A percentile compares a stretch with the other conserved stretches of the same genome.
These are phyloP conservation scores for Allomyces arbusculus DNA, from an alignment of 192 early-diverging fungal genomes.

Conservation along the genomic window DNA sequence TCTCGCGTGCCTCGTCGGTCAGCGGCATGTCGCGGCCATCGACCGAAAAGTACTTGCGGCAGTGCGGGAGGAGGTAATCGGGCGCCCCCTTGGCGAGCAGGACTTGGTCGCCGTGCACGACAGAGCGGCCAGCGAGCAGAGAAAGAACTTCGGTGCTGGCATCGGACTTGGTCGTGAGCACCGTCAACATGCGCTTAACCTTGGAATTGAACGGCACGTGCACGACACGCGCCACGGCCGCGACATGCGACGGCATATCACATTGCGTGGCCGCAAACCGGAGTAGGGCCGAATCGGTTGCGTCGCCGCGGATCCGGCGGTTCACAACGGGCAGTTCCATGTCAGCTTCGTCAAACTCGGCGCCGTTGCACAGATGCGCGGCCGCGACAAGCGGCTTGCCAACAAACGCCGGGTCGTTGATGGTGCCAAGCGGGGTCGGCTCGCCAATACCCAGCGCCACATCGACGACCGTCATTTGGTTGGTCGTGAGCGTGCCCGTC, in stretches of 20 bases:
- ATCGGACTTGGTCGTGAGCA: constrained; percentile 11
- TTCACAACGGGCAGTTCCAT: constrained; percentile 25
- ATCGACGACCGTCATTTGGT: constrained; percentile 43
- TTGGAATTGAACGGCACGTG: constrained; percentile 54
- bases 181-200: constrained; percentile 46
- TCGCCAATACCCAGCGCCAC: constrained; percentile 19
- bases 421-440: constrained; percentile 3
- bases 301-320: constrained; percentile 51
- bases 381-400: constrained; percentile 5
- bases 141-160: constrained; percentile 5
- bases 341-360: constrained; percentile 34
- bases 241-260: constrained; percentile 4
- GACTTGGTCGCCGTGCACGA: constrained; percentile 13
- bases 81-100: constrained; percentile 62
- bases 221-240: constrained; percentile 13
- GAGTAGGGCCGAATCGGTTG: constrained; percentile 67
- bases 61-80: constrained; percentile 39
- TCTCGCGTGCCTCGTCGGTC: constrained; percentile 9
- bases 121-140: not conserved
- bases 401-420: not conserved
- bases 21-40: constrained; percentile 20
- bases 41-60: constrained; percentile 13
- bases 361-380: constrained; percentile 41
- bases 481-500: constrained; percentile 75
- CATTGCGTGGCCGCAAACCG: constrained; percentile 32